A percentile compares a stretch with the other conserved stretches of the same genome.
Evolutionary conservation across 2,329 filamentous ascomycete genomes (phyloP).

Genomic region (Dendryphion nanum): DNA sequence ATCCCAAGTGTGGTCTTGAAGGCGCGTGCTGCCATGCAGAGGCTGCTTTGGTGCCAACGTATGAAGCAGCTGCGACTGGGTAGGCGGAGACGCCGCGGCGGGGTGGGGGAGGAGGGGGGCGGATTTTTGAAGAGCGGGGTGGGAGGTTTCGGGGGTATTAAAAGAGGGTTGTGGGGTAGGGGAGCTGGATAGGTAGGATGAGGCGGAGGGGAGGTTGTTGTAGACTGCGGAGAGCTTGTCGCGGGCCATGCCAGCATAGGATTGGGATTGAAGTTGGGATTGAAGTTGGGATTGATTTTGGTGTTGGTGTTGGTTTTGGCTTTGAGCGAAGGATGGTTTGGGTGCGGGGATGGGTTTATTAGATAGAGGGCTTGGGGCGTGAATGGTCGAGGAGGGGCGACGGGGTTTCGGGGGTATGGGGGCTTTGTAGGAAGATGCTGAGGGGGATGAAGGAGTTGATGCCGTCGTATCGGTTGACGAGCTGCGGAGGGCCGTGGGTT

Average conservation of each 20-base stretch:
- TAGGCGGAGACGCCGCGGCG: slow-evolving; percentile 38
- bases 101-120: slow-evolving; percentile 34
- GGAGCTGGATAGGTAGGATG: slow-evolving; percentile 19
- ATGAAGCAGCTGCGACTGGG: slow-evolving; percentile 37
- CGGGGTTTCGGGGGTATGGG: slow-evolving; percentile 35
- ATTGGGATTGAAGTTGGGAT: slow-evolving; percentile 34
- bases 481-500: slow-evolving; percentile 40
- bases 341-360: not conserved
- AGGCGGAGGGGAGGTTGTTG: slow-evolving; percentile 38
- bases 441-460: slow-evolving; percentile 5
- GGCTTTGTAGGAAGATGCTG: slow-evolving; percentile 21
- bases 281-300: slow-evolving; percentile 17
- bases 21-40: slow-evolving; percentile 36
- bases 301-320: slow-evolving; percentile 17
- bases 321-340: not conserved
- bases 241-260: slow-evolving; percentile 37
- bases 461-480: slow-evolving; percentile 29
- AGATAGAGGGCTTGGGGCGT: slow-evolving; percentile 8
- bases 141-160: no score
- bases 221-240: slow-evolving; percentile 41
- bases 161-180: no score
- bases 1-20: slow-evolving; percentile 17
- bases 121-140: slow-evolving; percentile 8
- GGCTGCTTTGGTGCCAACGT: slow-evolving; percentile 37
- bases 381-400: slow-evolving; percentile 20